A percentile compares a stretch with the other conserved stretches of the same genome.
These are phyloP conservation scores for Citropsis articulata DNA, from an alignment of 345 rosid genomes.

Conservation along the genomic window DNA sequence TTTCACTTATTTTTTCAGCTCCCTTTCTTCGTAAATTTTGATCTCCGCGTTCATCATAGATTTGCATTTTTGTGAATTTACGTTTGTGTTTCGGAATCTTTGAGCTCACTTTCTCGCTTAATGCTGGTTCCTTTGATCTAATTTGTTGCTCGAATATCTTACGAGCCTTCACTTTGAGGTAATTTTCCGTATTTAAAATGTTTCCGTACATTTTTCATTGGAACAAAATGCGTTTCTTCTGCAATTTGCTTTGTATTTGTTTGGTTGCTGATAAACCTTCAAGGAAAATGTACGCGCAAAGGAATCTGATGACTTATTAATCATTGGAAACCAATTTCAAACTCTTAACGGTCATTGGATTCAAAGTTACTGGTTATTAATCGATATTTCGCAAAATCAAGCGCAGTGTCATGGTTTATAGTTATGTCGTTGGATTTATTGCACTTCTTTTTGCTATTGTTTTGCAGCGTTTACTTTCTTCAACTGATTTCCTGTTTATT, in stretches of 20 bases:
- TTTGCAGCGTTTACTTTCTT: not conserved
- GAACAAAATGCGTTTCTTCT: slow-evolving; percentile 1
- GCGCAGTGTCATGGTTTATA: too few species aligned
- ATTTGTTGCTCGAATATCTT: slow-evolving; percentile 9
- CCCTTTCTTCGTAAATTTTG: not conserved
- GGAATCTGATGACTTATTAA: not conserved
- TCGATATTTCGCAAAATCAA: not conserved
- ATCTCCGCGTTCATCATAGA: not conserved
- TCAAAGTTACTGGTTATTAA: not conserved
- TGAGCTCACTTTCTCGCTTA: slow-evolving; percentile 14
- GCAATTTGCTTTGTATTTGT: slow-evolving; percentile 10
- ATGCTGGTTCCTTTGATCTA: slow-evolving; percentile 11
- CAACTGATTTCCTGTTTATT: not conserved
- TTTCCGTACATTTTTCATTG: not conserved
- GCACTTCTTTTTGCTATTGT: not conserved
- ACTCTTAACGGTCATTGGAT: not conserved
- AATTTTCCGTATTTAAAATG: not conserved
- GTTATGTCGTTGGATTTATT: not conserved
- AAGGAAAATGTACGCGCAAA: slow-evolving; percentile 2
- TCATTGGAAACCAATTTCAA: not conserved
- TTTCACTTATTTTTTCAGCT: not conserved
- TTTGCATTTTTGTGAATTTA: slow-evolving; percentile 4
- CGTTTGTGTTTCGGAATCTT: not conserved
- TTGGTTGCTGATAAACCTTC: slow-evolving; percentile 22
- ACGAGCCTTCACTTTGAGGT: not conserved